Evolutionary conservation across 495 filamentous ascomycete species (phyloP).

Genomic region (Hypoxylon intermedium): DNA sequence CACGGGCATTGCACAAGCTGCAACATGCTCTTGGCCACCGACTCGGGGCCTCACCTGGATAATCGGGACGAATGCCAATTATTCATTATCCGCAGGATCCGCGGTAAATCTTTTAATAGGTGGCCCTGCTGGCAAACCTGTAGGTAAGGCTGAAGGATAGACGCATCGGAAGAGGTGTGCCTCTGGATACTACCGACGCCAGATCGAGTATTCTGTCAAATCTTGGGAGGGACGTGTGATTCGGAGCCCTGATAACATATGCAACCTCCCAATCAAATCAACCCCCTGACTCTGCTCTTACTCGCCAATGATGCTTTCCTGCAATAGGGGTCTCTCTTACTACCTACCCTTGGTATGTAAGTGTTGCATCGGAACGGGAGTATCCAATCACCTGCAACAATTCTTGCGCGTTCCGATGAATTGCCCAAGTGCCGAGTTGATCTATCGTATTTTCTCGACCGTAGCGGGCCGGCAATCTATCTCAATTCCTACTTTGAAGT

Average conservation of each 20-base stretch:
- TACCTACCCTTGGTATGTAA: no score
- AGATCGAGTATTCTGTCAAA: slow-evolving; percentile 4
- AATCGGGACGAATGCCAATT: slow-evolving; percentile 21
- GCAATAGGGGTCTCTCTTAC: slow-evolving; percentile 27
- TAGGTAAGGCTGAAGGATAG: slow-evolving; percentile 29
- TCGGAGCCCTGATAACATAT: background rate
- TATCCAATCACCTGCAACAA: slow-evolving; percentile 7
- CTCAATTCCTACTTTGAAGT: slow-evolving; percentile 6
- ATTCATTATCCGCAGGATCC: slow-evolving; percentile 25
- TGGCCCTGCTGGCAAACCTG: slow-evolving; percentile 1
- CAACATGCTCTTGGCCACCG: slow-evolving; percentile 8
- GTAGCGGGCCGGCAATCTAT: slow-evolving; percentile 29
- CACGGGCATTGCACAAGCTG: slow-evolving; percentile 15
- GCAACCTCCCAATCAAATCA: slow-evolving; percentile 26
- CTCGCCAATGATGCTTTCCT: slow-evolving; percentile 12
- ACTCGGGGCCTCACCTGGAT: slow-evolving; percentile 17
- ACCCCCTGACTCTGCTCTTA: slow-evolving; percentile 7
- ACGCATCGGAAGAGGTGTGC: slow-evolving; percentile 6
- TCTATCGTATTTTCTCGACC: slow-evolving; percentile 23
- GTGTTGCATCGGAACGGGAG: slow-evolving; percentile 14
- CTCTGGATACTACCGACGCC: slow-evolving; percentile 21
- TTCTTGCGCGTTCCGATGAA: slow-evolving; percentile 20
- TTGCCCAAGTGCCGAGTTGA: slow-evolving; percentile 25
- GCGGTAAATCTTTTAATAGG: slow-evolving; percentile 25
- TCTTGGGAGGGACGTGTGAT: slow-evolving; percentile 18